These are phyloP conservation scores for Rostrohypoxylon terebratum DNA, from an alignment of 495 filamentous ascomycete species.

Conservation along the genomic window DNA sequence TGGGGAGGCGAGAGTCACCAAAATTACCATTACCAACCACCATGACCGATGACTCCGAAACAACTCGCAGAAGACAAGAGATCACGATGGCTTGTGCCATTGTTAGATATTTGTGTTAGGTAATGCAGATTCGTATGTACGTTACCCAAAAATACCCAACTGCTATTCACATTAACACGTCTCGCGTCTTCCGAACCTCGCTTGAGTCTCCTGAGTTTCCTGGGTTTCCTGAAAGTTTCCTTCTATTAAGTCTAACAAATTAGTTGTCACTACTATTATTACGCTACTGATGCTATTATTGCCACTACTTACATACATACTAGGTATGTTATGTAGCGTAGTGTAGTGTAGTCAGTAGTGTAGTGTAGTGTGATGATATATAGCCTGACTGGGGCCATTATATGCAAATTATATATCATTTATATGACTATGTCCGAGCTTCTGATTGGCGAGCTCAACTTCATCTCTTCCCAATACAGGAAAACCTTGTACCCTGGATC, in stretches of 20 bases:
- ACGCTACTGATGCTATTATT: background rate
- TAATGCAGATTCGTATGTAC: constrained; percentile 18
- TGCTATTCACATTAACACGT: background rate
- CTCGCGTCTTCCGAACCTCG: constrained; percentile 1
- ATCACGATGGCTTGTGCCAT: background rate
- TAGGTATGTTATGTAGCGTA: too few species aligned
- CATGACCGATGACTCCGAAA: background rate
- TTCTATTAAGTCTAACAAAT: constrained; percentile 1
- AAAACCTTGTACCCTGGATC: constrained; percentile 24
- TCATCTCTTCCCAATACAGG: constrained; percentile 9
- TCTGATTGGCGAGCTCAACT: constrained; percentile 22
- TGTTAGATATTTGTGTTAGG: constrained; percentile 16
- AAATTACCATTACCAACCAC: too few species aligned
- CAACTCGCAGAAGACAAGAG: background rate
- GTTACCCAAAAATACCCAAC: background rate
- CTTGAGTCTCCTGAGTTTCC: background rate
- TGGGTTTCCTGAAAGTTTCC: background rate
- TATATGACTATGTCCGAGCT: background rate
- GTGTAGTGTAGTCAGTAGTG: too few species aligned
- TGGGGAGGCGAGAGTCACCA: background rate
- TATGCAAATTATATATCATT: background rate
- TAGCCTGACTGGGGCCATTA: constrained; percentile 15
- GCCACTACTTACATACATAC: too few species aligned
- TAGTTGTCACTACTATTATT: background rate
- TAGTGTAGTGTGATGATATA: too few species aligned